Percentiles rank a stretch among this genome's conserved stretches.
Conservation (phyloP, 2,329 filamentous ascomycete genomes). For the Chaetomiaceae sp. region DNA sequence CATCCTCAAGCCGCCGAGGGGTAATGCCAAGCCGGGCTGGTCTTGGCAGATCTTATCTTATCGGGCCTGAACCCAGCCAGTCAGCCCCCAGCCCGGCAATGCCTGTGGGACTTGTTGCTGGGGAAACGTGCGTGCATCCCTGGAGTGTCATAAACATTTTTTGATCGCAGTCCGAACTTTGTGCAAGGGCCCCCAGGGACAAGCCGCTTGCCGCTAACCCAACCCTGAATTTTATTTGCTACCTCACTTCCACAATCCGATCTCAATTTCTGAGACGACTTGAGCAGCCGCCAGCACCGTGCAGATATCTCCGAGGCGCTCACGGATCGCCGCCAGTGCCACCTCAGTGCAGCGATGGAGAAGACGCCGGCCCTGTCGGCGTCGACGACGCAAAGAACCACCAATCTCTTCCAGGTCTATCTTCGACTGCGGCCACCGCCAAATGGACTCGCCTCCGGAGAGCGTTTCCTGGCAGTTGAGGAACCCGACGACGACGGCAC, state of each 20-base stretch:
- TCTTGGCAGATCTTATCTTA: slow-evolving; percentile 20
- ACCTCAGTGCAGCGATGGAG: slow-evolving; percentile 9
- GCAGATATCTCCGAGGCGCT: no score
- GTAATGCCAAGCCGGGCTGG: background rate
- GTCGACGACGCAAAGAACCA: slow-evolving; percentile 28
- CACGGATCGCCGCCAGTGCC: background rate
- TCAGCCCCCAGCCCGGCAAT: background rate
- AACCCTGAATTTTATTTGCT: no score
- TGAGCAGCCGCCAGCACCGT: background rate
- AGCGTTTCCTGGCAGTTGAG: slow-evolving; percentile 79
- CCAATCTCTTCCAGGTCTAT: slow-evolving; percentile 82
- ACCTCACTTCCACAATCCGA: no score
- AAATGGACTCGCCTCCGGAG: slow-evolving; percentile 39
- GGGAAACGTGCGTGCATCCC: slow-evolving; percentile 16
- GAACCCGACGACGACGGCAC: slow-evolving; percentile 33
- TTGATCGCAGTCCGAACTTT: background rate
- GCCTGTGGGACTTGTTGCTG: slow-evolving; percentile 16
- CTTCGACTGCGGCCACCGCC: slow-evolving; percentile 72
- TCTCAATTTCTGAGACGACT: no score
- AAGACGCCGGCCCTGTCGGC: slow-evolving; percentile 17
- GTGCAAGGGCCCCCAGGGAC: background rate
- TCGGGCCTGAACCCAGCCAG: no score
- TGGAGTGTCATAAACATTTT: slow-evolving; percentile 22
- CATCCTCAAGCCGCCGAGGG: background rate
- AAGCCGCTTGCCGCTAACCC: background rate